These are phyloP conservation scores for Ceratocystis alfenasii DNA, from an alignment of 2,329 filamentous ascomycete species.

Conservation along the genomic window DNA sequence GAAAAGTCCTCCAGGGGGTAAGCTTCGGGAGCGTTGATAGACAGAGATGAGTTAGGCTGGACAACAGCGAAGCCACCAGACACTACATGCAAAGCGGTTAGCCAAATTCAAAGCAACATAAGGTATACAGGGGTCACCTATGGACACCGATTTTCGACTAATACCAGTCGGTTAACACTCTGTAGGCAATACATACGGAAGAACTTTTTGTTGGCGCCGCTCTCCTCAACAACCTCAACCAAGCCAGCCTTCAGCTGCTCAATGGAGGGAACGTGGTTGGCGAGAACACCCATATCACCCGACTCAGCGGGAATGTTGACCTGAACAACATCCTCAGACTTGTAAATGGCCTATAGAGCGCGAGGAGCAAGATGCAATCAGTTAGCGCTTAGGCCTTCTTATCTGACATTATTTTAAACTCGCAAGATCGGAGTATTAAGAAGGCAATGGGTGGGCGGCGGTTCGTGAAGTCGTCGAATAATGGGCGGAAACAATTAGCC, in stretches of 20 bases:
- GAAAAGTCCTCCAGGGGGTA: slow-evolving; percentile 94
- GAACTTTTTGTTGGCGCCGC: slow-evolving; percentile 82
- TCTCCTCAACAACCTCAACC: slow-evolving; percentile 91
- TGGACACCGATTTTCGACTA: too few relatives aligned
- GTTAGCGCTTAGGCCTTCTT: slow-evolving; percentile 8
- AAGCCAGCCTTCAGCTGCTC: slow-evolving; percentile 97
- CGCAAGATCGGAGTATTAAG: neutral
- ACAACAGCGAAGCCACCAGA: slow-evolving; percentile 95
- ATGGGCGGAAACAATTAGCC: neutral
- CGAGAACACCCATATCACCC: slow-evolving; percentile 98
- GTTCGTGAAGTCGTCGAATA: neutral
- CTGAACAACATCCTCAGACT: slow-evolving; percentile 65
- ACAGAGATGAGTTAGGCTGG: slow-evolving; percentile 85
- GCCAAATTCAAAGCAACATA: neutral
- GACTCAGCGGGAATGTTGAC: slow-evolving; percentile 98
- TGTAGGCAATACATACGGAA: slow-evolving; percentile 60
- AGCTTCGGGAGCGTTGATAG: slow-evolving; percentile 97
- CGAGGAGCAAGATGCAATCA: neutral
- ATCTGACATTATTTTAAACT: slow-evolving; percentile 16
- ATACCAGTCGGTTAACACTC: neutral
- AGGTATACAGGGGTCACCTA: neutral
- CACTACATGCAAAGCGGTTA: slow-evolving; percentile 41
- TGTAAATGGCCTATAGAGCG: slow-evolving; percentile 51
- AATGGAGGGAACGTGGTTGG: slow-evolving; percentile 96
- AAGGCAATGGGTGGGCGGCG: neutral